Conservation (phyloP, 2,329 filamentous ascomycete genomes). For the Cercospora zeina region DNA sequence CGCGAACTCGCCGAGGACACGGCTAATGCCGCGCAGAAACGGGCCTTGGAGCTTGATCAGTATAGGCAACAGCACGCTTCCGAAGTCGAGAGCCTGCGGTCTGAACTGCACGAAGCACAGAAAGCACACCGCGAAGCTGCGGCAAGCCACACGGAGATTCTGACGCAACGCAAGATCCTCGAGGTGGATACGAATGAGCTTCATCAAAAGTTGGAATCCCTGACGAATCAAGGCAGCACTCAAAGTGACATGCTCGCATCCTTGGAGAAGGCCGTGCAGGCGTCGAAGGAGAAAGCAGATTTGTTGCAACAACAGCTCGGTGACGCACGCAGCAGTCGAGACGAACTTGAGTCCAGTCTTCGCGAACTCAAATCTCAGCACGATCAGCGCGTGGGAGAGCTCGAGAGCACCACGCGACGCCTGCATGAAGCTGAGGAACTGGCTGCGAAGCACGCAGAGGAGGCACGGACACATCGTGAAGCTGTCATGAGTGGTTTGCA, state of each 20-base stretch:
- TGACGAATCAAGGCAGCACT: constrained; percentile 65
- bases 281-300: constrained; percentile 73
- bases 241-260: constrained; percentile 71
- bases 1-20: constrained; percentile 87
- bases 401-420: constrained; percentile 71
- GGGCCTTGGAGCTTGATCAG: constrained; percentile 78
- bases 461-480: constrained; percentile 80
- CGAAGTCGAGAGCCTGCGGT: constrained; percentile 81
- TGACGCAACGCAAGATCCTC: constrained; percentile 72
- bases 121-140: constrained; percentile 78
- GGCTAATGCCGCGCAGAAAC: constrained; percentile 74
- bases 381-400: constrained; percentile 74
- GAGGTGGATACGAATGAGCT: constrained; percentile 83
- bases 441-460: constrained; percentile 80
- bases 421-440: constrained; percentile 85
- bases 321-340: constrained; percentile 75
- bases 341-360: constrained; percentile 74
- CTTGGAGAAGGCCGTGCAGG: constrained; percentile 73
- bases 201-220: constrained; percentile 66
- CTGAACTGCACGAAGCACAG: constrained; percentile 79
- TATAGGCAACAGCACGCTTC: constrained; percentile 80
- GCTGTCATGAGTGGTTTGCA: constrained; percentile 81
- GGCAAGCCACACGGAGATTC: constrained; percentile 72
- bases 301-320: constrained; percentile 78
- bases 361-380: constrained; percentile 77